Evolutionary conservation across 2,329 filamentous ascomycete genomes (phyloP).

Genomic region (Aquanectria penicillioides): DNA sequence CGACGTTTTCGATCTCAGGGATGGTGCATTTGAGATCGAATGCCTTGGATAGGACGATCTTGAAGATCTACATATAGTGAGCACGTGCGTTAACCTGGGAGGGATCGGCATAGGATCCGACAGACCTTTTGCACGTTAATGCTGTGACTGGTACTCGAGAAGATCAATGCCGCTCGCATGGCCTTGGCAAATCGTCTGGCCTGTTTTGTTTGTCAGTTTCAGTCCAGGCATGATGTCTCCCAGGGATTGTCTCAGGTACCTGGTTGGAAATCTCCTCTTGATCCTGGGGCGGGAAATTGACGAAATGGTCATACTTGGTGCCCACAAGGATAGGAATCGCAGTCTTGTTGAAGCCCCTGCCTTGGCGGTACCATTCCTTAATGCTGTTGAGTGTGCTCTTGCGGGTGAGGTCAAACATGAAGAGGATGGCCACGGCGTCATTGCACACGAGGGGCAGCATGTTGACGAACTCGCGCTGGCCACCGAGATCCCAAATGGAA

Average conservation of each 20-base stretch:
- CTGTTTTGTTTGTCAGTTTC: slow-evolving; percentile 55
- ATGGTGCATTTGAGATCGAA: slow-evolving; percentile 99
- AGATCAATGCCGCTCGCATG: slow-evolving; percentile 97
- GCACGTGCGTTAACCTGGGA: slow-evolving; percentile 15
- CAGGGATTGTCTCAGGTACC: slow-evolving; percentile 58
- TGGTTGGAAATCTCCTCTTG: slow-evolving; percentile 99
- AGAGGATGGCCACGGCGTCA: slow-evolving; percentile 96
- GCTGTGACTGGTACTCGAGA: slow-evolving; percentile 98
- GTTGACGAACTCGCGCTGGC: slow-evolving; percentile 98
- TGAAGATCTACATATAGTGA: slow-evolving; percentile 81
- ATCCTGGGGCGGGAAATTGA: slow-evolving; percentile 96
- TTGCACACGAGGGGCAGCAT: slow-evolving; percentile 99
- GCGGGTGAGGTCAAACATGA: slow-evolving; percentile 99
- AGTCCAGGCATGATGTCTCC: neutral
- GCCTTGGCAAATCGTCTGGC: slow-evolving; percentile 96
- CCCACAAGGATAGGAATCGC: slow-evolving; percentile 98
- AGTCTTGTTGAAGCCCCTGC: slow-evolving; percentile 98
- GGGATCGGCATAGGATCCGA: slow-evolving; percentile 24
- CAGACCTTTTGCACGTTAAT: slow-evolving; percentile 98
- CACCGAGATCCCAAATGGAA: slow-evolving; percentile 98
- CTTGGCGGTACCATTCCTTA: slow-evolving; percentile 99
- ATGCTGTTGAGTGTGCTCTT: slow-evolving; percentile 99
- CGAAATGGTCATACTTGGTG: slow-evolving; percentile 99
- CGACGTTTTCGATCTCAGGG: slow-evolving; percentile 97
- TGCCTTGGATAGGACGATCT: slow-evolving; percentile 97